A percentile compares a stretch with the other conserved stretches of the same genome.
These are phyloP conservation scores for Pleurotus tuber-regium DNA, from an alignment of 768 basidiomycete species.

Conservation along the genomic window DNA sequence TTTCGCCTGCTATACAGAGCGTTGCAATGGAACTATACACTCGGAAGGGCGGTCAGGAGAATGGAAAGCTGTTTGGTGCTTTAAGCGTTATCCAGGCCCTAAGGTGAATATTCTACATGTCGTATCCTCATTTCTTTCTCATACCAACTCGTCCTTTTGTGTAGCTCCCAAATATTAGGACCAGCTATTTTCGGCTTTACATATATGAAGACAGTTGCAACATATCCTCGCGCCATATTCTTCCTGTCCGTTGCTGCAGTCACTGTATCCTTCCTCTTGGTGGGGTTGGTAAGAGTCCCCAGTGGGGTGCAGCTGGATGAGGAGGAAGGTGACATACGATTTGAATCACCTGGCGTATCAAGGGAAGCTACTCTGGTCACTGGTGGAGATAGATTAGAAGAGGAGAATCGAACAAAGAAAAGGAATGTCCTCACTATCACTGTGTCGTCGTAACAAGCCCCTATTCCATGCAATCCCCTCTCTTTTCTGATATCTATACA, in stretches of 20 bases:
- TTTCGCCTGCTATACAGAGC: slow-evolving; percentile 65
- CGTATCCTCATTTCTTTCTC: too few relatives aligned
- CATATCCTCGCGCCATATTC: slow-evolving; percentile 70
- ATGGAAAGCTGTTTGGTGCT: slow-evolving; percentile 78
- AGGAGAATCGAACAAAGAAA: not conserved
- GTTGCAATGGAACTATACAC: slow-evolving; percentile 68
- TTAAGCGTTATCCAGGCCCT: slow-evolving; percentile 72
- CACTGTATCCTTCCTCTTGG: slow-evolving; percentile 38
- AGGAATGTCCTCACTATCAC: not conserved
- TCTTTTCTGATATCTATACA: not conserved
- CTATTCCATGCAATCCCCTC: not conserved
- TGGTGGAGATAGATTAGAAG: not conserved
- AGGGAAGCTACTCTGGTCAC: not conserved
- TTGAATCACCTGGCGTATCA: not conserved
- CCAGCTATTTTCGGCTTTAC: slow-evolving; percentile 72
- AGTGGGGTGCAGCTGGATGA: slow-evolving; percentile 3
- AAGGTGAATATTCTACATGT: too few relatives aligned
- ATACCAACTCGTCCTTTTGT: too few relatives aligned
- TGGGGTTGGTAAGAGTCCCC: slow-evolving; percentile 46
- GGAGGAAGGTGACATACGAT: not conserved
- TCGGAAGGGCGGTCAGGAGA: slow-evolving; percentile 54
- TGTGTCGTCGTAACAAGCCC: not conserved
- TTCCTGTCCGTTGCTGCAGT: slow-evolving; percentile 45
- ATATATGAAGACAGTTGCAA: slow-evolving; percentile 68
- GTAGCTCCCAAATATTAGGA: slow-evolving; percentile 64